A percentile compares a stretch with the other conserved stretches of the same genome.
Evolutionary conservation across 2,329 filamentous ascomycete genomes (phyloP).

Genomic region (Furcasterigmium furcatum): DNA sequence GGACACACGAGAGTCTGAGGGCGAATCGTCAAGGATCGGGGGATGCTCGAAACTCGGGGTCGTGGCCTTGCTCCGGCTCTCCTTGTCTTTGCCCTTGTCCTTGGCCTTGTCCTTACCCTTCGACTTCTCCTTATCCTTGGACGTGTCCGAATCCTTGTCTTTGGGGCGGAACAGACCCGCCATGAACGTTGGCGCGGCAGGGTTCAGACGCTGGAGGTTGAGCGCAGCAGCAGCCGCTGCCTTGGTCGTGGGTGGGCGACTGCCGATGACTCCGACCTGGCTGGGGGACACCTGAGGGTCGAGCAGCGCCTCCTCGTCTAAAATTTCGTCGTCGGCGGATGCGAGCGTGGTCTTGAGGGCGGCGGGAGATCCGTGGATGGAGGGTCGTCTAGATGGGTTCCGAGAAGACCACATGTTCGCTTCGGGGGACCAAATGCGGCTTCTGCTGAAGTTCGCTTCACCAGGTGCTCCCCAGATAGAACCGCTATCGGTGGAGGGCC

Average conservation of each 20-base stretch:
- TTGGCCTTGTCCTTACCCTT: constrained; percentile 27
- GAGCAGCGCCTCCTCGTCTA: constrained; percentile 53
- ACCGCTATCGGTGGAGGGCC: constrained; percentile 75
- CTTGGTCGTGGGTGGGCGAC: constrained; percentile 45
- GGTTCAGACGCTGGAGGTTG: constrained; percentile 70
- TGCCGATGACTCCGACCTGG: constrained; percentile 74
- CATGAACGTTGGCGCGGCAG: constrained; percentile 85
- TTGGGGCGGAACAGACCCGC: constrained; percentile 59
- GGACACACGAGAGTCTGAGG: constrained; percentile 50
- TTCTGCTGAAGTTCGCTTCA: constrained; percentile 36
- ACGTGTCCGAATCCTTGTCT: constrained; percentile 17
- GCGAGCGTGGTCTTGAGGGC: constrained; percentile 58
- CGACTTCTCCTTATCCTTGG: constrained; percentile 17
- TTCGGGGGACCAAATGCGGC: constrained; percentile 64
- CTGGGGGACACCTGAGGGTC: constrained; percentile 51
- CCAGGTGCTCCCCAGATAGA: constrained; percentile 66
- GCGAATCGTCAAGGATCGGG: constrained; percentile 42
- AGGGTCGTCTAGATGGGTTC: constrained; percentile 76
- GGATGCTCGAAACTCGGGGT: constrained; percentile 35
- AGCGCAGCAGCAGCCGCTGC: constrained; percentile 17
- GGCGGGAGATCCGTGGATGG: constrained; percentile 72
- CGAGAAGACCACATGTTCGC: constrained; percentile 52
- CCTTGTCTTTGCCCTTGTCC: constrained; percentile 21
- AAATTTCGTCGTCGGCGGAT: constrained; percentile 62
- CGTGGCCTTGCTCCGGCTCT: constrained; percentile 23